phyloP scores from a whole-genome alignment of 768 basidiomycete genomes.

The Tylopilus sp. region DNA sequence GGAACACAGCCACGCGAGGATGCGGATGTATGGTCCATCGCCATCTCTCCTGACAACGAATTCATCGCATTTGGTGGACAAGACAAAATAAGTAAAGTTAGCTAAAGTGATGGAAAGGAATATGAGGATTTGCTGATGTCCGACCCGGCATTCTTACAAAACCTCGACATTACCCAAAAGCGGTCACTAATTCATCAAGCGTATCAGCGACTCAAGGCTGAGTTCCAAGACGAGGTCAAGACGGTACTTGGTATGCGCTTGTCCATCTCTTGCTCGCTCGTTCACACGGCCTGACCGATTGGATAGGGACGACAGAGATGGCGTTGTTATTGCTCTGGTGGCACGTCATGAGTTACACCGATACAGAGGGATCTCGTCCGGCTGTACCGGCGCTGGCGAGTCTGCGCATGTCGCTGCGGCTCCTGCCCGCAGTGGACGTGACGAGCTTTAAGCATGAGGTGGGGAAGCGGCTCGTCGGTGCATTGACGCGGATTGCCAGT shows the following conservation, averaged over 20 bases:
- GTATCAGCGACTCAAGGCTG: slow-evolving; percentile 44
- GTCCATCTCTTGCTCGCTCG: neutral
- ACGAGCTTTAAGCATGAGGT: slow-evolving; percentile 56
- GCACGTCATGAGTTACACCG: slow-evolving; percentile 65
- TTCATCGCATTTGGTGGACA: too few species aligned
- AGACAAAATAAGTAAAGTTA: too few species aligned
- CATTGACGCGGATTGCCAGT: slow-evolving; percentile 49
- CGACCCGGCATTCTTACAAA: slow-evolving; percentile 56
- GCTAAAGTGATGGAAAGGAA: too few species aligned
- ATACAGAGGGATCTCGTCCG: slow-evolving; percentile 24
- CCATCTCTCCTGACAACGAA: too few species aligned
- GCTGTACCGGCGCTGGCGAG: slow-evolving; percentile 20
- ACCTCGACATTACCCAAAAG: slow-evolving; percentile 67
- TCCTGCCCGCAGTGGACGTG: slow-evolving; percentile 55
- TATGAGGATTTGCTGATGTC: too few species aligned
- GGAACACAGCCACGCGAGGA: too few species aligned
- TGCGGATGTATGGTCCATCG: too few species aligned
- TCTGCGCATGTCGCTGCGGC: slow-evolving; percentile 49
- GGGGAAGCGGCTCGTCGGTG: slow-evolving; percentile 50
- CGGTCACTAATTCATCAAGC: slow-evolving; percentile 61
- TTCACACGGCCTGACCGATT: neutral
- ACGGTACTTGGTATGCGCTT: slow-evolving; percentile 47
- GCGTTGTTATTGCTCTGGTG: slow-evolving; percentile 77
- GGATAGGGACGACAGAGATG: slow-evolving; percentile 69
- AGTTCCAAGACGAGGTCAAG: slow-evolving; percentile 46